Percentiles rank a stretch among this genome's conserved stretches.
Evolutionary conservation across 2,329 filamentous ascomycete species (phyloP).

Genomic region (Hypomyces perniciosus): DNA sequence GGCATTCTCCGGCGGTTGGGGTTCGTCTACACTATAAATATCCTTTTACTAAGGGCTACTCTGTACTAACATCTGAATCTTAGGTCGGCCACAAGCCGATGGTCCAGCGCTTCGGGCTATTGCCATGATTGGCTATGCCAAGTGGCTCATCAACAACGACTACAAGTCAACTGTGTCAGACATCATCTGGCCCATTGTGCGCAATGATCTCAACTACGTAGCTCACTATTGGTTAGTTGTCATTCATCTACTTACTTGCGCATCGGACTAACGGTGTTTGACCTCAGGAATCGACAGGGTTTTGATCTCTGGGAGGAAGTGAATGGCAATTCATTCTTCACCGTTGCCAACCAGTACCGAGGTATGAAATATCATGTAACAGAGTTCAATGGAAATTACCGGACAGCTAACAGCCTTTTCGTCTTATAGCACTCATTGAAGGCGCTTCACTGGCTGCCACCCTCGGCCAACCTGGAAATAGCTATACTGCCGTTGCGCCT

Average conservation of each 20-base stretch:
- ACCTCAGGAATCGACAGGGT: slow-evolving; percentile 45
- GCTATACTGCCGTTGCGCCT: slow-evolving; percentile 60
- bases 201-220: slow-evolving; percentile 71
- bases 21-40: slow-evolving; percentile 19
- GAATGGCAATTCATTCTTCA: slow-evolving; percentile 73
- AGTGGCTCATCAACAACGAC: slow-evolving; percentile 64
- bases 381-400: background rate
- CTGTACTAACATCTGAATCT: background rate
- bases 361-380: slow-evolving; percentile 30
- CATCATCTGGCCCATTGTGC: slow-evolving; percentile 66
- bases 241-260: background rate
- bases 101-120: slow-evolving; percentile 72
- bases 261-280: slow-evolving; percentile 1
- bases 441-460: slow-evolving; percentile 60
- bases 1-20: slow-evolving; percentile 64
- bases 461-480: slow-evolving; percentile 54
- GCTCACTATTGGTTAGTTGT: slow-evolving; percentile 59
- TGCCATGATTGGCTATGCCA: slow-evolving; percentile 64
- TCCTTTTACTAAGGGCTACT: background rate
- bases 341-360: slow-evolving; percentile 62
- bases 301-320: slow-evolving; percentile 86
- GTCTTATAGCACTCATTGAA: slow-evolving; percentile 48
- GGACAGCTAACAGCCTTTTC: background rate
- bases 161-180: slow-evolving; percentile 50
- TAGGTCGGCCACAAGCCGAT: slow-evolving; percentile 68